Base-by-base conservation (phyloP, 441 rosid genomes). In the Euphorbia schlechtendalii region DNA sequence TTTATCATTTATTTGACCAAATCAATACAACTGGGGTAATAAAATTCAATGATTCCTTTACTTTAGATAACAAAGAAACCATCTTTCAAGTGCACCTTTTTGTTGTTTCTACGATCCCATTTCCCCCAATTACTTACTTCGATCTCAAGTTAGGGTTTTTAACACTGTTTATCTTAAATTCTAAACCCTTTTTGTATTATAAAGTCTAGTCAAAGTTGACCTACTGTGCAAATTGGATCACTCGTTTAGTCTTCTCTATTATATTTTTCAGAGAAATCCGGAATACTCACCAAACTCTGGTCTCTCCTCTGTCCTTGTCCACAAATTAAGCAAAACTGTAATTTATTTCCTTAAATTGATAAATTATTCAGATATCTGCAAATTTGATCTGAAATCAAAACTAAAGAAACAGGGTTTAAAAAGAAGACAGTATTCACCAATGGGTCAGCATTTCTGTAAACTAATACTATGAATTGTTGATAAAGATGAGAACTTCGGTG, bases 101-200 rank as follows among this genome's bases (percentile, higher is more conserved):
- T 6, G 18, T 34, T 0, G 14, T 8, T 32, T 30, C 0, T 10
- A 38, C 4, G 8, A 6, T 38, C 22, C 2, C 3, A 0, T 20
- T 32, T 34, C 34, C 22, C 34, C 1, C n/a, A 5, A 5, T 25
- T 6, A 25, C 56, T 71, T 74, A 27, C 75, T 73, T 80, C 66
- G 59, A 34, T 68, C 66, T 59, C 74, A 76, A 73, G 80, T 72
- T 81, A 78, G 82, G 78, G 79, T 72, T 75, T 59, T 46, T 55
- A 34, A 13, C 56, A 10, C 46, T 41, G 46, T 41, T 46, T 30
- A 12, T 49, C 34, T 32, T 32, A 32, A 32, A 32, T 32, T 32
- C 34, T 32, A 32, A 32, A 4, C 14, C 22, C n/a, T 8, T 18
- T 34, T 59, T 41, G 11, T 68, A 5, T 45, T 55, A 13, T 55